Percentiles rank a stretch among this genome's conserved stretches.
These are phyloP conservation scores for Gossypium australe DNA, from an alignment of 345 rosid genomes.

Conservation along the genomic window DNA sequence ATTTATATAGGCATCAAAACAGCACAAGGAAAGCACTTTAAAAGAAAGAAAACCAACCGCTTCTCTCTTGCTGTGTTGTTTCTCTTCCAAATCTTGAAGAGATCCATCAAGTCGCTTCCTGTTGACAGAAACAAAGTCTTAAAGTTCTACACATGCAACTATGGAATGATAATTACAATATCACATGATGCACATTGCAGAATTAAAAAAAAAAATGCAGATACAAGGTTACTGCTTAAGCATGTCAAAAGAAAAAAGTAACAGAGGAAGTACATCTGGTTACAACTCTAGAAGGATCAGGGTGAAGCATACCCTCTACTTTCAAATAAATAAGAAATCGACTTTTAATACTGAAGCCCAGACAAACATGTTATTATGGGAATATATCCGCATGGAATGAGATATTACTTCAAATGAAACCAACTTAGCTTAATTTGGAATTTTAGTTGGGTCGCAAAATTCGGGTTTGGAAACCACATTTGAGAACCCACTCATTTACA, in stretches of 20 bases:
- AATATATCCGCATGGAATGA: not conserved
- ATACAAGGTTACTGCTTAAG: not conserved
- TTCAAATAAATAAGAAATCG: not conserved
- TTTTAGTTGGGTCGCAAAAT: not conserved
- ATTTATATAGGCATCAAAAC: not conserved
- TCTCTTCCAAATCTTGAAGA: conserved; percentile 89
- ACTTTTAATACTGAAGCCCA: not conserved
- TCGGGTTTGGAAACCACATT: not conserved
- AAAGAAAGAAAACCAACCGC: conserved; percentile 41
- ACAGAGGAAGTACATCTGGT: not conserved
- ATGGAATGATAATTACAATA: not conserved
- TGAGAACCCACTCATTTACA: not conserved
- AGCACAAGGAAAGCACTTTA: not conserved
- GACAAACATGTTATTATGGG: not conserved
- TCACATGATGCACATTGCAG: not conserved
- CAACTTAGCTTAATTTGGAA: not conserved
- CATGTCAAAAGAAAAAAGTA: not conserved
- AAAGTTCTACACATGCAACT: conserved; percentile 3
- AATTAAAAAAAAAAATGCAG: not conserved
- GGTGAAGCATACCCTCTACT: not conserved
- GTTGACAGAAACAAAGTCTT: conserved; percentile 6
- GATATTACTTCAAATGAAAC: not conserved
- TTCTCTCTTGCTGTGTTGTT: conserved; percentile 89
- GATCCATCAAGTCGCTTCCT: conserved; percentile 90
- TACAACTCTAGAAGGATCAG: no score